Evolutionary conservation across 75 land plant genomes (phyloP).

Genomic region (Cupressus sempervirens): DNA sequence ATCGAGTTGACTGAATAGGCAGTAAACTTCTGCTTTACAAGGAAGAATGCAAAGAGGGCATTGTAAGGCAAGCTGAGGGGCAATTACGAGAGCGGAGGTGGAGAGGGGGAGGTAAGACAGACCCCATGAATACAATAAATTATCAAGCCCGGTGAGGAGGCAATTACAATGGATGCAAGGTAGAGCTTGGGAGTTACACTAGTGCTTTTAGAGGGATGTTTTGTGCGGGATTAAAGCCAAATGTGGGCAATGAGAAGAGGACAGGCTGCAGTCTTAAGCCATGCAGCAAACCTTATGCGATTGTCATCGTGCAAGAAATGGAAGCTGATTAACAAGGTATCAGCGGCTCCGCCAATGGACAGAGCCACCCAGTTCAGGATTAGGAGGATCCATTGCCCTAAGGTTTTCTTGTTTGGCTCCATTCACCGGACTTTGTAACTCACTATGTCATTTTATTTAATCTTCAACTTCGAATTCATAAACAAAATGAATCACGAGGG

Average conservation of each 20-base stretch:
- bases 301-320: slow-evolving; percentile 21
- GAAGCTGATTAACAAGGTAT: slow-evolving; percentile 17
- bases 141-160: slow-evolving; percentile 7
- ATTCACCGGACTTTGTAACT: no score
- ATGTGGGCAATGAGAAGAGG: slow-evolving; percentile 13
- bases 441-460: no score
- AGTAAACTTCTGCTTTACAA: no score
- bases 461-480: no score
- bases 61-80: not conserved
- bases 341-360: slow-evolving; percentile 26
- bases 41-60: no score
- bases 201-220: no score
- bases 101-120: slow-evolving; percentile 29
- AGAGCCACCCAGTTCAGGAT: slow-evolving; percentile 14
- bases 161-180: slow-evolving; percentile 6
- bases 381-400: slow-evolving; percentile 10
- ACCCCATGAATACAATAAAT: slow-evolving; percentile 25
- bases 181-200: not conserved
- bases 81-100: slow-evolving; percentile 21
- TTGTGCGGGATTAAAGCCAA: no score
- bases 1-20: no score
- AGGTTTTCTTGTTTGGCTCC: no score
- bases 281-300: slow-evolving; percentile 34
- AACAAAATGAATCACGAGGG: no score
- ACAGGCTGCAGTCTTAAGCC: slow-evolving; percentile 38